Base-by-base conservation (phyloP, 352 stramenopile species). In the Phytopythium kandeliae region DNA sequence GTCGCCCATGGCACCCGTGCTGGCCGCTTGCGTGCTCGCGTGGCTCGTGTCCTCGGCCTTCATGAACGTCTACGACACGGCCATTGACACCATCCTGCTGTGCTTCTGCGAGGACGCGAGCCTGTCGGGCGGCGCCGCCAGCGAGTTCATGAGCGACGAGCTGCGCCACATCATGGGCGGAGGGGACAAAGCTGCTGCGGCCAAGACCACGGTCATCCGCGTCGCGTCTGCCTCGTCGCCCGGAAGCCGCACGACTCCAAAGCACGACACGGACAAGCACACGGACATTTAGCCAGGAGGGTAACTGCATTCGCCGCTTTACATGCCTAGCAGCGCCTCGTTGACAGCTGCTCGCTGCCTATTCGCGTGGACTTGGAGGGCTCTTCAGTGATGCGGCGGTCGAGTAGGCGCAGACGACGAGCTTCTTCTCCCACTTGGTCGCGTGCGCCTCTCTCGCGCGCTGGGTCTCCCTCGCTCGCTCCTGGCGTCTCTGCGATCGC, bases 101-200 rank as follows among this genome's bases (percentile, higher is more conserved):
- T 98, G 95, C 65, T 98, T 99, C 52, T 96, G 97, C 45, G 95
- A 97, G 13, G 96, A 99, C 62, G 79, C 69, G 6, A 66, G 74
- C 22, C 48, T 83, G 13, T 85, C 92, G 45, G 68, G 71, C 6
- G 74, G 85, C 12, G 61, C 34, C 9, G 62, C 71, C 6, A 89
- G 81, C 19, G 75, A 78, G 37, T 93, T 83, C 55, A 95, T 95
- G 82, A 92, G 75, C 58, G 62, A 79, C 9, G 78, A 91, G 31
- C 71, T 93, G 5, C 67, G 62, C 2, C 54, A 57, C 11, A 85
- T 86, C 49, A 86, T 89, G 75, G 74, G 75, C 25, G 67, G 60
- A 26, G 50, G 48, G 6, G 26, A 22, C 16, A 11, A 19, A 2
- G 12, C n/a, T 4, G 38, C 15, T 3, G 34, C 49, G 11, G 16